Evolutionary conservation across 2,329 filamentous ascomycete species (phyloP).

Genomic region (Bisporella sp.): DNA sequence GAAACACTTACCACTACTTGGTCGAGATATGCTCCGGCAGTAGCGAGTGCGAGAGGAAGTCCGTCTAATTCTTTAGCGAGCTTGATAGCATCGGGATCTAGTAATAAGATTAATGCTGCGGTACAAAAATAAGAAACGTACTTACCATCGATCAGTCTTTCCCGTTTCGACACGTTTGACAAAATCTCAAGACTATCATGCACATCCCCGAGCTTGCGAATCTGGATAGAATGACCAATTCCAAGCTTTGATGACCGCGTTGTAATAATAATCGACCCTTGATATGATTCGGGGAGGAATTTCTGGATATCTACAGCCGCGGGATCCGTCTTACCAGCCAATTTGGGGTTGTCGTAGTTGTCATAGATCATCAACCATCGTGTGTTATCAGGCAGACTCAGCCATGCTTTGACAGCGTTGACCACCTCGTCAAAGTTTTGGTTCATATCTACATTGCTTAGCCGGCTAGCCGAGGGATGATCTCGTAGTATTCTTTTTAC

Average conservation of each 20-base stretch:
- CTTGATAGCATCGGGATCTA: neutral
- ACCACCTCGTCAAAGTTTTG: neutral
- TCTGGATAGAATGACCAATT: neutral
- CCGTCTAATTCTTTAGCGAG: neutral
- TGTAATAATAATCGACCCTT: neutral
- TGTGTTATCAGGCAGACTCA: neutral
- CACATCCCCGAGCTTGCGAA: neutral
- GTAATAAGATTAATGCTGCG: neutral
- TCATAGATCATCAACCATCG: neutral
- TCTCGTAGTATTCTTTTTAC: too few species aligned
- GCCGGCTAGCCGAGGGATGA: too few species aligned
- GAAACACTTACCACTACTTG: neutral
- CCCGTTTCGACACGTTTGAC: neutral
- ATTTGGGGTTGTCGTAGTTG: neutral
- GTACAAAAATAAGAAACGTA: neutral
- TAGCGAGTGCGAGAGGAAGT: neutral
- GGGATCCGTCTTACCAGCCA: neutral
- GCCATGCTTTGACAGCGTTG: neutral
- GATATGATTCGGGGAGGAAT: neutral
- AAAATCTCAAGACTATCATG: neutral
- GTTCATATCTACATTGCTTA: neutral
- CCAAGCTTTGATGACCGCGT: neutral
- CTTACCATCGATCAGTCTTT: neutral
- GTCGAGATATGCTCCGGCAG: neutral
- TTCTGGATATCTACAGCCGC: neutral